phyloP scores from a whole-genome alignment of 495 filamentous ascomycete genomes.

The Bryoglossum gracile region DNA sequence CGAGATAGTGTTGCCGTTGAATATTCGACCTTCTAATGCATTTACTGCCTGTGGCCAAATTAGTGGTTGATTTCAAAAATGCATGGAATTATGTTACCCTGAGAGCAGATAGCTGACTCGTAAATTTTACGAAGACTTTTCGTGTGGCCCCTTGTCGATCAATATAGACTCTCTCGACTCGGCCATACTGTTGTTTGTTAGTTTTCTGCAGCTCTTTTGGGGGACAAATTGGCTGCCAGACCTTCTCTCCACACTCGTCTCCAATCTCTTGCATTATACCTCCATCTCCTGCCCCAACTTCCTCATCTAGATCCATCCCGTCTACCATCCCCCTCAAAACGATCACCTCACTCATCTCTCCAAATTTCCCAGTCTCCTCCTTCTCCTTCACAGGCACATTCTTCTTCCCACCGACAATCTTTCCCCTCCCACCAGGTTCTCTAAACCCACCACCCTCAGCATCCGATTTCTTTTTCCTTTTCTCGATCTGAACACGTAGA shows the following conservation, averaged over 20 bases:
- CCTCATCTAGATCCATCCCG: slow-evolving; percentile 61
- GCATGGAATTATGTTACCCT: slow-evolving; percentile 30
- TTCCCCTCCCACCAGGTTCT: slow-evolving; percentile 60
- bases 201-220: background rate
- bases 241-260: slow-evolving; percentile 78
- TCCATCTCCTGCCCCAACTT: slow-evolving; percentile 52
- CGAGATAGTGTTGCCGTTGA: slow-evolving; percentile 75
- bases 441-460: slow-evolving; percentile 73
- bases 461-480: slow-evolving; percentile 69
- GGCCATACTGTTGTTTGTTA: slow-evolving; percentile 56
- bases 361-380: slow-evolving; percentile 58
- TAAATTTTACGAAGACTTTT: slow-evolving; percentile 88
- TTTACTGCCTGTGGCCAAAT: slow-evolving; percentile 57
- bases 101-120: slow-evolving; percentile 67
- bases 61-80: background rate
- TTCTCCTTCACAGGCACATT: slow-evolving; percentile 35
- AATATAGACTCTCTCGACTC: slow-evolving; percentile 77
- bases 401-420: slow-evolving; percentile 69
- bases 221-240: no score
- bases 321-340: slow-evolving; percentile 75
- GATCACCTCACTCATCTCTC: slow-evolving; percentile 70
- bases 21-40: slow-evolving; percentile 72
- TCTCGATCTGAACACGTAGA: slow-evolving; percentile 73
- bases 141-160: slow-evolving; percentile 45
- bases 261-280: slow-evolving; percentile 89